These are phyloP conservation scores for Saturnispora galanensis DNA, from an alignment of 805 yeast species.

Conservation along the genomic window DNA sequence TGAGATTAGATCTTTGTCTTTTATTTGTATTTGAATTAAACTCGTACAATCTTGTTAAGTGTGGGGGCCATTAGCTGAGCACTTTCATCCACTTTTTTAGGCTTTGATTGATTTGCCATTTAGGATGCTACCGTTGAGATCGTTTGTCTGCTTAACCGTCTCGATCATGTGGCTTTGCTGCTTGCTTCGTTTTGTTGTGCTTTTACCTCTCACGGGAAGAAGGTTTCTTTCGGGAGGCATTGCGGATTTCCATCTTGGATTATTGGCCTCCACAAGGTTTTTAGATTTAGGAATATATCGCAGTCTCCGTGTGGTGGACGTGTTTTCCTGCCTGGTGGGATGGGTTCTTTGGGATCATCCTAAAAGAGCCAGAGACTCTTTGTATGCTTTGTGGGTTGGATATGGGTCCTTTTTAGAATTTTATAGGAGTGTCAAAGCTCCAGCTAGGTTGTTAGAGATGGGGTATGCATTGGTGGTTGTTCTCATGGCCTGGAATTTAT, in stretches of 20 bases:
- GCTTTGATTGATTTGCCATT: too few species aligned
- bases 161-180: constrained; percentile 5
- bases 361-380: background rate
- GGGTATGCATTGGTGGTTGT: background rate
- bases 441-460: background rate
- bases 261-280: background rate
- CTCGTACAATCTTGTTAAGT: background rate
- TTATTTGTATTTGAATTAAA: constrained; percentile 2
- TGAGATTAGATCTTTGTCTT: background rate
- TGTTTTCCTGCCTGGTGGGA: background rate
- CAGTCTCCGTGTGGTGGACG: background rate
- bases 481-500: constrained; percentile 4
- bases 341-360: constrained; percentile 4
- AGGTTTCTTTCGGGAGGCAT: constrained; percentile 7
- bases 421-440: background rate
- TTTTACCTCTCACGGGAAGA: constrained; percentile 6
- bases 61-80: background rate
- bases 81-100: too few species aligned
- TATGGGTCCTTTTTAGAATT: constrained; percentile 1
- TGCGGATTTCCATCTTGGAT: constrained; percentile 5
- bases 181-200: constrained; percentile 1
- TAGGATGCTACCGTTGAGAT: background rate
- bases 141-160: background rate
- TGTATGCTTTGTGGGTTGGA: constrained; percentile 4
- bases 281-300: background rate